Evolutionary conservation across 768 basidiomycete species (phyloP).

Genomic region (Pholiota conissans): DNA sequence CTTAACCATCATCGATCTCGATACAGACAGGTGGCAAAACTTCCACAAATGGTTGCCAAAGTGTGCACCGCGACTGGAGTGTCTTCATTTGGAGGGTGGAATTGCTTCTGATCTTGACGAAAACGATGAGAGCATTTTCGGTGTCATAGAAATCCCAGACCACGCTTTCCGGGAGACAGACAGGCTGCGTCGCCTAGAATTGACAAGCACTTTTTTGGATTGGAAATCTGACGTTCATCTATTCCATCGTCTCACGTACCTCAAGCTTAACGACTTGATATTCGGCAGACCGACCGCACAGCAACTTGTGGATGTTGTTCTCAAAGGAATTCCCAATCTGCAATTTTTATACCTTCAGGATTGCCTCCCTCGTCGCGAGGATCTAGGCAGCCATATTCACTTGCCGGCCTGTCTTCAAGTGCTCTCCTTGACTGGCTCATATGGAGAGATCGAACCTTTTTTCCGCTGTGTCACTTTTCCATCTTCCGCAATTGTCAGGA

Average conservation of each 20-base stretch:
- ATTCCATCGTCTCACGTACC: constrained; percentile 34
- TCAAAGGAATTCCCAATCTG: constrained; percentile 3
- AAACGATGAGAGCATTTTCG: too few species aligned
- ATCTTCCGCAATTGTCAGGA: not conserved
- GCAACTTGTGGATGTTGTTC: constrained; percentile 19
- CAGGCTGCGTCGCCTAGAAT: constrained; percentile 33
- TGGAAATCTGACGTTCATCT: constrained; percentile 36
- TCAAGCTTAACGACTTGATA: constrained; percentile 33
- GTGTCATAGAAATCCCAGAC: not conserved
- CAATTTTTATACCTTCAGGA: not conserved
- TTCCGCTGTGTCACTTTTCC: constrained; percentile 5
- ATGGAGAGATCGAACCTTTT: not conserved
- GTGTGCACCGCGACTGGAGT: too few species aligned
- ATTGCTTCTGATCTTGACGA: not conserved
- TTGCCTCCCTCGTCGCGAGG: not conserved
- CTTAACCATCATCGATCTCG: too few species aligned
- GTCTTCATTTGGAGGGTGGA: too few species aligned
- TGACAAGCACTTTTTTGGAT: constrained; percentile 27
- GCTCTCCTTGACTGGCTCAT: not conserved
- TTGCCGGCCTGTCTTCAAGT: constrained; percentile 1
- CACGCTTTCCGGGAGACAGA: not conserved
- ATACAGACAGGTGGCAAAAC: too few species aligned
- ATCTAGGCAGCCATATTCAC: not conserved
- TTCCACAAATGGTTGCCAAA: too few species aligned
- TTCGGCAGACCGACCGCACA: constrained; percentile 28